phyloP scores from a whole-genome alignment of 352 stramenopile genomes.

The Phytophthora pluvialis region DNA sequence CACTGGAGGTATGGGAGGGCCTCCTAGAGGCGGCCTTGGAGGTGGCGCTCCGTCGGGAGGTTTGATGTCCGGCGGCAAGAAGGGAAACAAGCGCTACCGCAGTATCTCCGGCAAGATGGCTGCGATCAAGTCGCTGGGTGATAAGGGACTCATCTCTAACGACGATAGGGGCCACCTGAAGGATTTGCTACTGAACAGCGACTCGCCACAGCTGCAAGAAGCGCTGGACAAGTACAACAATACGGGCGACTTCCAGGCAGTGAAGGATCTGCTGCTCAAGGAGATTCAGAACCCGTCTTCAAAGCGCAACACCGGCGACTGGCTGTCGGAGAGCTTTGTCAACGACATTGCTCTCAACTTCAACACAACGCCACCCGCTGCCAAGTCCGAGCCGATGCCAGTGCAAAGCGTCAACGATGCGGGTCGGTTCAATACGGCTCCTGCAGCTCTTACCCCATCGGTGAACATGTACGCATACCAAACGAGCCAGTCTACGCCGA shows the following conservation, averaged over 20 bases:
- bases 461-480: constrained; percentile 47
- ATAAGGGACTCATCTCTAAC: constrained; percentile 75
- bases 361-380: constrained; percentile 21
- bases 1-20: constrained; percentile 21
- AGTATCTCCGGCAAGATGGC: constrained; percentile 87
- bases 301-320: constrained; percentile 77
- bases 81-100: constrained; percentile 74
- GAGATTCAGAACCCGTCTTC: constrained; percentile 68
- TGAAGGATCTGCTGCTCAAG: constrained; percentile 71
- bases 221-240: constrained; percentile 80
- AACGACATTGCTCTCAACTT: constrained; percentile 79
- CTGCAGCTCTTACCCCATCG: constrained; percentile 18
- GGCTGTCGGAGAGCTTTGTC: constrained; percentile 78
- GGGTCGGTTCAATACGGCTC: constrained; percentile 19
- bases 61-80: constrained; percentile 53
- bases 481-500: constrained; percentile 18
- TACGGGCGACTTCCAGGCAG: constrained; percentile 77
- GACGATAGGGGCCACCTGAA: constrained; percentile 78
- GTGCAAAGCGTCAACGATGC: constrained; percentile 26
- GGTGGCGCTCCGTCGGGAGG: constrained; percentile 26
- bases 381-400: constrained; percentile 30
- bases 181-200: constrained; percentile 80
- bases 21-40: constrained; percentile 28
- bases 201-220: constrained; percentile 77
- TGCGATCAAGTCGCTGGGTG: constrained; percentile 78